phyloP scores from a whole-genome alignment of 768 basidiomycete genomes.

The Termitomyces sp. region DNA sequence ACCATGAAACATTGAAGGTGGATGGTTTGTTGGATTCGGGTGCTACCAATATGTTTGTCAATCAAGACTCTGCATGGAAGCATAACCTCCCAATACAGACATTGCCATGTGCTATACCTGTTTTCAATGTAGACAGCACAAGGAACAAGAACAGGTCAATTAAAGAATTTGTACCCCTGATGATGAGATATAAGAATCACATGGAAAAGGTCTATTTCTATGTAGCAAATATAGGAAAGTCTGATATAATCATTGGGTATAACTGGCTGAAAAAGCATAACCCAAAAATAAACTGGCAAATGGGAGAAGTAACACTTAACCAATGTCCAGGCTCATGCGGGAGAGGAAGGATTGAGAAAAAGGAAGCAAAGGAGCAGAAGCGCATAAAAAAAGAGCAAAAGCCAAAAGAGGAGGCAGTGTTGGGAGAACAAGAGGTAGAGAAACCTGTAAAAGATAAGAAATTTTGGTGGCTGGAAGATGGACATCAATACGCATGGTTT shows the following conservation, averaged over 20 bases:
- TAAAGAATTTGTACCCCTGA: neutral
- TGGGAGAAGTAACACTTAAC: neutral
- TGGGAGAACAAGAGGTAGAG: neutral
- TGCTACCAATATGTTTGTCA: conserved; percentile 1
- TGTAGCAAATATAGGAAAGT: neutral
- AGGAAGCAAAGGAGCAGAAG: neutral
- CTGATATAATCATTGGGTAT: conserved; percentile 1
- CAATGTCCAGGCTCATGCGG: neutral
- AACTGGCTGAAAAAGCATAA: neutral
- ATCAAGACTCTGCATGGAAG: neutral
- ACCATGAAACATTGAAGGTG: conserved; percentile 1
- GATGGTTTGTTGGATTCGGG: conserved; percentile 2
- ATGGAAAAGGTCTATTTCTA: neutral
- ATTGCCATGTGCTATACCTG: neutral
- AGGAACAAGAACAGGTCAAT: neutral
- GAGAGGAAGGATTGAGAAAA: neutral
- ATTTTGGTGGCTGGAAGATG: neutral
- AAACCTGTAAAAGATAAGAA: neutral
- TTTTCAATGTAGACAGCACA: neutral
- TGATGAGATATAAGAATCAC: neutral
- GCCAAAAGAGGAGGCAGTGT: neutral
- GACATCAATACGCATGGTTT: neutral
- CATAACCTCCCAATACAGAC: neutral
- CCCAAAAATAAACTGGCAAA: neutral
- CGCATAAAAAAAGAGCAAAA: neutral